phyloP scores from a whole-genome alignment of 768 basidiomycete genomes.

The Tephrocybe sp. region DNA sequence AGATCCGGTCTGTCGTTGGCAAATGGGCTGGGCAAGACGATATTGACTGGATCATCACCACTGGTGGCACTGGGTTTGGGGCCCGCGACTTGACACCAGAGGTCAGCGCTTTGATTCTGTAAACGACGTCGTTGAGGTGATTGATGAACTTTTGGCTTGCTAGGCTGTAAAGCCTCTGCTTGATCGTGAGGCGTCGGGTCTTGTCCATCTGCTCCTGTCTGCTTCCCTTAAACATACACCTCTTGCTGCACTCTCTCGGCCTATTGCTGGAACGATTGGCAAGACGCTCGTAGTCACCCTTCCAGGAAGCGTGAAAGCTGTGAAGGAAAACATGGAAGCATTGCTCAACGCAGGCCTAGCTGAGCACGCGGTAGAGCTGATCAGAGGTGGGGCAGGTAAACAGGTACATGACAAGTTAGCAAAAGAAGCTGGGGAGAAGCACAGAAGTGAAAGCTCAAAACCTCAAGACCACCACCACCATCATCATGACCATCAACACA shows the following conservation, averaged over 20 bases:
- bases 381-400: conserved; percentile 66
- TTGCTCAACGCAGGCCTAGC: conserved; percentile 60
- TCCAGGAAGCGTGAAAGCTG: conserved; percentile 85
- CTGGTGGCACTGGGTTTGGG: conserved; percentile 89
- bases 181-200: conserved; percentile 64
- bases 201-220: conserved; percentile 73
- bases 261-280: conserved; percentile 72
- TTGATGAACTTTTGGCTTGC: background rate
- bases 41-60: conserved; percentile 79
- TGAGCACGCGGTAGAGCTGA: conserved; percentile 71
- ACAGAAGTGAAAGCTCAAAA: conserved; percentile 28
- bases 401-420: conserved; percentile 55
- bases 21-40: conserved; percentile 42
- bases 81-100: conserved; percentile 82
- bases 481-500: conserved; percentile 36
- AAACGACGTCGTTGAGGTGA: background rate
- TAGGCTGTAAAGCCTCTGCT: conserved; percentile 66
- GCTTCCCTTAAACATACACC: conserved; percentile 74
- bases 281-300: conserved; percentile 75
- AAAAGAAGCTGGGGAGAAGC: conserved; percentile 23
- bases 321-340: conserved; percentile 71
- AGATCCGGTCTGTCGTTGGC: conserved; percentile 49
- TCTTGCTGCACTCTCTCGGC: conserved; percentile 79
- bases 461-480: conserved; percentile 34
- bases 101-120: conserved; percentile 28